Evolutionary conservation across 192 early-diverging fungal genomes (phyloP).

Genomic region (Backusella macrospora): DNA sequence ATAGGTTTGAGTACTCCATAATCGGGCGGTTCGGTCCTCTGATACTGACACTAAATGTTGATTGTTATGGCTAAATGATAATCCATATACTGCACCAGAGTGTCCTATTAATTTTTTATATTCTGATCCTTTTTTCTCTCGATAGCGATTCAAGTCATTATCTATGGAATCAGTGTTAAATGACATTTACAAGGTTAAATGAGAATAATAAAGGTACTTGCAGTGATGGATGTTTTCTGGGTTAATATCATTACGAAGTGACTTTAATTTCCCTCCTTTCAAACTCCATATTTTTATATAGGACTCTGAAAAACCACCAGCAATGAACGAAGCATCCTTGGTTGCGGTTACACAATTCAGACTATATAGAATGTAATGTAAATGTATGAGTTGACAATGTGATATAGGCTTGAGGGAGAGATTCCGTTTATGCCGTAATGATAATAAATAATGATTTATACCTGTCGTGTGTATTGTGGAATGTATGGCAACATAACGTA

Average conservation of each 20-base stretch:
- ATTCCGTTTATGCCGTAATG: background rate
- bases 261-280: slow-evolving; percentile 70
- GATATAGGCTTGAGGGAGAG: background rate
- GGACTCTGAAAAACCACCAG: slow-evolving; percentile 94
- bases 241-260: slow-evolving; percentile 64
- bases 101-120: slow-evolving; percentile 83
- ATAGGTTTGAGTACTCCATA: slow-evolving; percentile 93
- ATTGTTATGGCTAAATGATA: slow-evolving; percentile 85
- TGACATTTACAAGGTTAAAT: background rate
- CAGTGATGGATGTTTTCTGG: slow-evolving; percentile 58
- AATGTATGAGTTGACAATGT: too few relatives aligned
- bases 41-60: slow-evolving; percentile 87
- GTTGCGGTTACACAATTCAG: slow-evolving; percentile 86
- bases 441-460: slow-evolving; percentile 16
- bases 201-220: slow-evolving; percentile 23
- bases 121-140: slow-evolving; percentile 60
- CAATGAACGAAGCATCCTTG: slow-evolving; percentile 79
- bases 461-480: slow-evolving; percentile 89
- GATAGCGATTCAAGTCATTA: slow-evolving; percentile 60
- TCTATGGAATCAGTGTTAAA: slow-evolving; percentile 22
- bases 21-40: slow-evolving; percentile 91
- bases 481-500: slow-evolving; percentile 93
- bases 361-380: slow-evolving; percentile 34
- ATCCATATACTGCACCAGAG: slow-evolving; percentile 87
- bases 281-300: slow-evolving; percentile 93